Evolutionary conservation across 306 rosid genomes (phyloP).

Genomic region (Purshia tridentata): DNA sequence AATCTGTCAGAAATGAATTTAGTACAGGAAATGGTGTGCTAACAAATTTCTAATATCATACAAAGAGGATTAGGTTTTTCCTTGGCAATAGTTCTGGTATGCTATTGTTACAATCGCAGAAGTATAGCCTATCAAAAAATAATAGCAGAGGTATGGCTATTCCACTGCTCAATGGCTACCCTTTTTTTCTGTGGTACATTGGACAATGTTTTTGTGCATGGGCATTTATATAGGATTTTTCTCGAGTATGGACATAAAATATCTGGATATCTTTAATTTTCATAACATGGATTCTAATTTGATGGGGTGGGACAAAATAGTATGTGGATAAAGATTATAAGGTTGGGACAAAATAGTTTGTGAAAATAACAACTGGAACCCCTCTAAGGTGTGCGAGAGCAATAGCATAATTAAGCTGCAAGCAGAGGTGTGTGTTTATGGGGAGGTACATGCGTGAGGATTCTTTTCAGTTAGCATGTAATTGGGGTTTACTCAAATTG

Average conservation of each 20-base stretch:
- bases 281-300: not conserved
- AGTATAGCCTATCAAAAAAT: not conserved
- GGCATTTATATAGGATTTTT: not conserved
- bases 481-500: not conserved
- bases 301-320: not conserved
- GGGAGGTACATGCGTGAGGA: slow-evolving; percentile 23
- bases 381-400: not conserved
- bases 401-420: slow-evolving; percentile 10
- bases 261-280: not conserved
- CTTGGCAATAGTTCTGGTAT: not conserved
- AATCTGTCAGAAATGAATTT: not conserved
- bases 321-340: not conserved
- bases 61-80: not conserved
- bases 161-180: not conserved
- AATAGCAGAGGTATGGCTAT: not conserved
- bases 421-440: slow-evolving; percentile 7
- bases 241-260: not conserved
- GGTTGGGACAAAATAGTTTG: not conserved
- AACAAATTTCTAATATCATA: not conserved
- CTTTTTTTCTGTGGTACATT: not conserved
- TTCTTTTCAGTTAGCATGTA: slow-evolving; percentile 20
- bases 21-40: not conserved
- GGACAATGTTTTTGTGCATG: not conserved
- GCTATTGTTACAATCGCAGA: not conserved
- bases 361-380: not conserved